phyloP scores from a whole-genome alignment of 306 rosid species.

The Rosa lucieae region DNA sequence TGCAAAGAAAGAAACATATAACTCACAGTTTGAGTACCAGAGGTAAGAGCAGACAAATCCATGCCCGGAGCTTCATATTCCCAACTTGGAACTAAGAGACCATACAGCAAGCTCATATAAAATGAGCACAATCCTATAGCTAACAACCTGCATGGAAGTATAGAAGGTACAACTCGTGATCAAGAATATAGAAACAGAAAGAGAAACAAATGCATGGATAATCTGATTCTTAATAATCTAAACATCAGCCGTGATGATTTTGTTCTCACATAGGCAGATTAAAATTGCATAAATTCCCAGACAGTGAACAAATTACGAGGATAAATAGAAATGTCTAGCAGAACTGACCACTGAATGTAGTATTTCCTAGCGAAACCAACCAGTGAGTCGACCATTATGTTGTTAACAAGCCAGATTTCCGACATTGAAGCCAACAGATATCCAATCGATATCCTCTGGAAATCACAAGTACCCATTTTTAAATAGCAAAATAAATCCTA shows the following conservation, averaged over 20 bases:
- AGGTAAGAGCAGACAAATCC: slow-evolving; percentile 30
- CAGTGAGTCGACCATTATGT: slow-evolving; percentile 51
- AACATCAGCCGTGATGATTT: background rate
- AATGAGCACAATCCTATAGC: slow-evolving; percentile 53
- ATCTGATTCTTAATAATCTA: background rate
- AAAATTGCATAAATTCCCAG: background rate
- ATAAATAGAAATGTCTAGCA: slow-evolving; percentile 9
- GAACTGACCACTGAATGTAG: slow-evolving; percentile 74
- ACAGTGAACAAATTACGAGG: background rate
- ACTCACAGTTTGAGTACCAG: slow-evolving; percentile 55
- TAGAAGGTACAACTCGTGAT: slow-evolving; percentile 18
- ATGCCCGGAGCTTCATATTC: slow-evolving; percentile 28
- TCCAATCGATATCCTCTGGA: slow-evolving; percentile 80
- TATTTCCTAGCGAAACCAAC: slow-evolving; percentile 57
- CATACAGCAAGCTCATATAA: slow-evolving; percentile 59
- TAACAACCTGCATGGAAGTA: slow-evolving; percentile 53
- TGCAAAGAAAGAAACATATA: background rate
- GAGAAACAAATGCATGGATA: background rate
- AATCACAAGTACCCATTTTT: slow-evolving; percentile 16
- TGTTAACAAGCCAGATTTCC: slow-evolving; percentile 71
- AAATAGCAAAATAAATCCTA: background rate
- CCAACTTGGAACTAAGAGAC: slow-evolving; percentile 72
- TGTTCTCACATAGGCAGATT: background rate
- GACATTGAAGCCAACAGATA: slow-evolving; percentile 67
- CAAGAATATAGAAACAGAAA: slow-evolving; percentile 20